Evolutionary conservation across 495 filamentous ascomycete species (phyloP).

Genomic region (Neurospora sp.): DNA sequence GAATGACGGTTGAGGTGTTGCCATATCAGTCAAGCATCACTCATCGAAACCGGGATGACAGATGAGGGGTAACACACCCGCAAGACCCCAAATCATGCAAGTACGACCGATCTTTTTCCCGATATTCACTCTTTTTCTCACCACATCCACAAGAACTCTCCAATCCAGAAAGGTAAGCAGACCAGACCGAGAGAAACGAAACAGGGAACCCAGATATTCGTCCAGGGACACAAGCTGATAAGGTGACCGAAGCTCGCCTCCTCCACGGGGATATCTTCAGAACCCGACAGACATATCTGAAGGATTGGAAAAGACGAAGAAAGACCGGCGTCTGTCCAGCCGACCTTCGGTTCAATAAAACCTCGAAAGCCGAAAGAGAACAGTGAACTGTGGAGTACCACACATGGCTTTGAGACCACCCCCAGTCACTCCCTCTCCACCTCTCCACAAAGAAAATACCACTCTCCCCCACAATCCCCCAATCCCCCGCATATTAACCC

Average conservation of each 20-base stretch:
- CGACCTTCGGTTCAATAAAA: background rate
- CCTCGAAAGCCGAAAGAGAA: background rate
- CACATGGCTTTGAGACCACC: background rate
- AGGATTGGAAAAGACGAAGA: background rate
- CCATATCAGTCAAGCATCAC: background rate
- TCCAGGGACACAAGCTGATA: background rate
- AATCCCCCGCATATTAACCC: background rate
- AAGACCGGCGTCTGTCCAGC: background rate
- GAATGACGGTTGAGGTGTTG: background rate
- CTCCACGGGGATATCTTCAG: too few relatives aligned
- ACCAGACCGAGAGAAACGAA: background rate
- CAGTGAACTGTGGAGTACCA: background rate
- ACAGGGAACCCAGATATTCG: background rate
- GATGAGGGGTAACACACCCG: background rate
- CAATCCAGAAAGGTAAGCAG: background rate
- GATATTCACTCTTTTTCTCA: background rate
- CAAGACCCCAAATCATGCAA: background rate
- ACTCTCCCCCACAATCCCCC: background rate
- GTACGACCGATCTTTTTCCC: background rate
- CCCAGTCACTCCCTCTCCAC: background rate
- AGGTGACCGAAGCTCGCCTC: too few relatives aligned
- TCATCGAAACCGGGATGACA: background rate
- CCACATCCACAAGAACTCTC: background rate
- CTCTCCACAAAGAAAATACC: background rate
- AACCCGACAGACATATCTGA: background rate